Percentiles rank a stretch among this genome's conserved stretches.
phyloP scores from a whole-genome alignment of 805 yeast genomes.

The Yamadazyma phyllophila region DNA sequence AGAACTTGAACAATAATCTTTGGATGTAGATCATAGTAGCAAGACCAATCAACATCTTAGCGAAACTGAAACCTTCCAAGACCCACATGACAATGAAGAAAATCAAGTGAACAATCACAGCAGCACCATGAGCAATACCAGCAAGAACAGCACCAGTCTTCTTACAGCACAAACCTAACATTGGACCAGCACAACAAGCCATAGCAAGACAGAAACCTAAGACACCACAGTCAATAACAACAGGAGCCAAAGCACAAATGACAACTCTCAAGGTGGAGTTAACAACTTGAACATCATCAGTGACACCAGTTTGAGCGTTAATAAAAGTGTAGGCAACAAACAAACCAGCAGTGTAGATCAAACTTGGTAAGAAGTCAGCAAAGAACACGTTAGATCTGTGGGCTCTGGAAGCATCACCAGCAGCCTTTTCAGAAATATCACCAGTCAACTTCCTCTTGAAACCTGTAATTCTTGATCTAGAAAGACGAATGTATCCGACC shows the following conservation, averaged over 20 bases:
- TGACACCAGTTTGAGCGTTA: constrained; percentile 85
- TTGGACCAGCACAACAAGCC: constrained; percentile 97
- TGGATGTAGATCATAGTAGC: constrained; percentile 82
- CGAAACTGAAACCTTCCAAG: constrained; percentile 85
- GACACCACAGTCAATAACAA: constrained; percentile 85
- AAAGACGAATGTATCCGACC: constrained; percentile 77
- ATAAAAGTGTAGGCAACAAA: constrained; percentile 77
- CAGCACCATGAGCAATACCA: constrained; percentile 92
- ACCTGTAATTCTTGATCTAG: constrained; percentile 90
- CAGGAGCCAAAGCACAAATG: constrained; percentile 86
- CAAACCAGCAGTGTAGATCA: constrained; percentile 65
- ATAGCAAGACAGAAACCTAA: constrained; percentile 71
- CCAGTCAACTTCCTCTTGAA: constrained; percentile 72
- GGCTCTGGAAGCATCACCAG: constrained; percentile 72
- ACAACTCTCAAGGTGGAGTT: constrained; percentile 71
- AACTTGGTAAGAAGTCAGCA: constrained; percentile 76
- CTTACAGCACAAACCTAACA: constrained; percentile 92
- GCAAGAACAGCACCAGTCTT: constrained; percentile 95
- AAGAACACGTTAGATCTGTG: constrained; percentile 73
- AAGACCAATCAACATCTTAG: constrained; percentile 83
- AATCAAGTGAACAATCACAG: constrained; percentile 81
- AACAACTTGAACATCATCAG: constrained; percentile 44
- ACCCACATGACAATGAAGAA: constrained; percentile 98
- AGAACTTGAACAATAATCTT: constrained; percentile 79
- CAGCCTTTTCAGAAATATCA: constrained; percentile 65